phyloP scores from a whole-genome alignment of 164 flowering plant genomes.

The Stephania japonica region DNA sequence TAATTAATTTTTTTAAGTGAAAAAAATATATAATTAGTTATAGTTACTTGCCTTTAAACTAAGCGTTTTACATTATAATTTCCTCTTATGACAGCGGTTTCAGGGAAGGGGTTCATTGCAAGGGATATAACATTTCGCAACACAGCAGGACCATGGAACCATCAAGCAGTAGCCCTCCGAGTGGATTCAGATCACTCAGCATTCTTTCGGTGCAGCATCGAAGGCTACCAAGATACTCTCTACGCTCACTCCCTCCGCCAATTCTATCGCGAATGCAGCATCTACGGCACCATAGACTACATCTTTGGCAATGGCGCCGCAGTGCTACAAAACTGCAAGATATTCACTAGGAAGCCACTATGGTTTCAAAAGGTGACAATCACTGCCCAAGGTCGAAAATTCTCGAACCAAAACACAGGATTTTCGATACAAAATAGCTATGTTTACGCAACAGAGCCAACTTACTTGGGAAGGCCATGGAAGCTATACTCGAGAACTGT shows the following conservation, averaged over 20 bases:
- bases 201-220: constrained; percentile 82
- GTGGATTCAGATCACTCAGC: constrained; percentile 87
- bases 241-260: constrained; percentile 89
- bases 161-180: constrained; percentile 78
- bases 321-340: constrained; percentile 73
- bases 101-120: constrained; percentile 84
- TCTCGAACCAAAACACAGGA: constrained; percentile 75
- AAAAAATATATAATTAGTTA: no score
- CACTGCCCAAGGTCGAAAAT: constrained; percentile 85
- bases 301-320: constrained; percentile 92
- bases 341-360: constrained; percentile 60
- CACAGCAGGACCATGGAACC: constrained; percentile 76
- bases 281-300: constrained; percentile 86
- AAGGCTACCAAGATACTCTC: constrained; percentile 86
- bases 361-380: constrained; percentile 79
- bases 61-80: neutral
- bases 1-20: no score
- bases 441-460: constrained; percentile 57
- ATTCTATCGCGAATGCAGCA: constrained; percentile 76
- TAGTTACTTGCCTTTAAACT: no score
- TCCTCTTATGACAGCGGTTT: constrained; percentile 42
- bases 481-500: constrained; percentile 79
- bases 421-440: constrained; percentile 65
- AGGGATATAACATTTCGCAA: constrained; percentile 79
- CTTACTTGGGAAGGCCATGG: constrained; percentile 94